These are phyloP conservation scores for Astrothelium macrocarpum DNA, from an alignment of 495 filamentous ascomycete genomes.

Conservation along the genomic window DNA sequence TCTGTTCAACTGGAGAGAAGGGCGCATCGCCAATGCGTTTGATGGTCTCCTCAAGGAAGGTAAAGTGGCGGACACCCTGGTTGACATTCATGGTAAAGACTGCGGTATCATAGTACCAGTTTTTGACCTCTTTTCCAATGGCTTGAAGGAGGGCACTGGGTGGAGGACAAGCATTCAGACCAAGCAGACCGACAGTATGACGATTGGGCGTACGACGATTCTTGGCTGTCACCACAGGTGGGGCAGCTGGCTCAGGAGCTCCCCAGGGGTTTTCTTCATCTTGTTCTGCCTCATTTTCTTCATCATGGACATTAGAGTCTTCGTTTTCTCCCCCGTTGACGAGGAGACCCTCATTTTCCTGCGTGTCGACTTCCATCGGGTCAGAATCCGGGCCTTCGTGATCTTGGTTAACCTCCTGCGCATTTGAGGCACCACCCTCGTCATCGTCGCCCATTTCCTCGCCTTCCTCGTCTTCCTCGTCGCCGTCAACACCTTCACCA, in stretches of 20 bases:
- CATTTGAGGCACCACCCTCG: neutral
- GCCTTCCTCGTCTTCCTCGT: neutral
- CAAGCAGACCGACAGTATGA: neutral
- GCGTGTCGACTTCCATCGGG: no score
- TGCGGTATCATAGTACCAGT: neutral
- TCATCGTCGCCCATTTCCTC: neutral
- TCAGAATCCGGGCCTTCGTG: no score
- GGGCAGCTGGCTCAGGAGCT: neutral
- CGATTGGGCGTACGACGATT: neutral
- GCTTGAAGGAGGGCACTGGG: neutral
- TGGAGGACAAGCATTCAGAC: neutral
- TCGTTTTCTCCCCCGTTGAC: no score
- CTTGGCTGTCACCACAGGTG: neutral
- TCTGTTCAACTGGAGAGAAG: neutral
- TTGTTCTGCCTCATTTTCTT: neutral
- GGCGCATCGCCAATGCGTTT: neutral
- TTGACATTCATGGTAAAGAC: neutral
- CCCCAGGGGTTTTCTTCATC: neutral
- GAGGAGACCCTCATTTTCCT: no score
- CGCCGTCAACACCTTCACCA: neutral
- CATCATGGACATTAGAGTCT: neutral
- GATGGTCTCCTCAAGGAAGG: neutral
- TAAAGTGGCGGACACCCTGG: neutral
- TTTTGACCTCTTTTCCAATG: neutral
- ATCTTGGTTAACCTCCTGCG: no score